A percentile compares a stretch with the other conserved stretches of the same genome.
phyloP scores from a whole-genome alignment of 2,329 filamentous ascomycete species.

The Arthrobotrys iridis region DNA sequence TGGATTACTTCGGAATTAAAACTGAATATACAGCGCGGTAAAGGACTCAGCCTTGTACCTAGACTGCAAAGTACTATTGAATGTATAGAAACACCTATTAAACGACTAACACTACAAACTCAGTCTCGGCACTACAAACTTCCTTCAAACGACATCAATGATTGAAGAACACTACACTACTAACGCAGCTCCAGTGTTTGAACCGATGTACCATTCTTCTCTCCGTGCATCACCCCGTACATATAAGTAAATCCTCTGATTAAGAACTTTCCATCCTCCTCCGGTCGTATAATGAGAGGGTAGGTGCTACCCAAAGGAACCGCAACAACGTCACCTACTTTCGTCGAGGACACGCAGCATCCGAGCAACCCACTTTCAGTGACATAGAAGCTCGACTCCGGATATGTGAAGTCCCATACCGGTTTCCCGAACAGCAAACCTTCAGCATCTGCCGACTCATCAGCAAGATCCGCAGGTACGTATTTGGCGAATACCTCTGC shows the following conservation, averaged over 20 bases:
- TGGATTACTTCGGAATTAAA: too few species aligned
- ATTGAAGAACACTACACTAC: background rate
- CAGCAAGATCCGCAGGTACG: conserved; percentile 55
- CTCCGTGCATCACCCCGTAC: conserved; percentile 55
- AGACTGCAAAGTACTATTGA: too few species aligned
- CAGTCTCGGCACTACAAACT: too few species aligned
- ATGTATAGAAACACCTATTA: too few species aligned
- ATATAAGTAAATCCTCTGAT: conserved; percentile 55
- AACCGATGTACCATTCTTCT: conserved; percentile 40
- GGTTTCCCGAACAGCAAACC: conserved; percentile 56
- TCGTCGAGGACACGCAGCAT: conserved; percentile 53
- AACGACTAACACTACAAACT: too few species aligned
- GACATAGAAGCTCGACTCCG: conserved; percentile 57
- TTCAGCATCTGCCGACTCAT: conserved; percentile 55
- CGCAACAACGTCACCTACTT: conserved; percentile 52
- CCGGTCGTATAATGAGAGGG: conserved; percentile 54
- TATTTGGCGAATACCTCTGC: conserved; percentile 55
- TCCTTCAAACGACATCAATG: background rate
- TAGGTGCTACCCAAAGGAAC: conserved; percentile 55
- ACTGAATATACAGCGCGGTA: too few species aligned
- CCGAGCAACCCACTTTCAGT: conserved; percentile 56
- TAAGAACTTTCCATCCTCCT: conserved; percentile 43
- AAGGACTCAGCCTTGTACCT: too few species aligned
- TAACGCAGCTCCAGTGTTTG: background rate
- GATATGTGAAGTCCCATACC: conserved; percentile 58